Evolutionary conservation across 208 protist species (phyloP), one percentile per base, ranked within the genome.

Genomic region (Jaenimonas drosophilae): DNA sequence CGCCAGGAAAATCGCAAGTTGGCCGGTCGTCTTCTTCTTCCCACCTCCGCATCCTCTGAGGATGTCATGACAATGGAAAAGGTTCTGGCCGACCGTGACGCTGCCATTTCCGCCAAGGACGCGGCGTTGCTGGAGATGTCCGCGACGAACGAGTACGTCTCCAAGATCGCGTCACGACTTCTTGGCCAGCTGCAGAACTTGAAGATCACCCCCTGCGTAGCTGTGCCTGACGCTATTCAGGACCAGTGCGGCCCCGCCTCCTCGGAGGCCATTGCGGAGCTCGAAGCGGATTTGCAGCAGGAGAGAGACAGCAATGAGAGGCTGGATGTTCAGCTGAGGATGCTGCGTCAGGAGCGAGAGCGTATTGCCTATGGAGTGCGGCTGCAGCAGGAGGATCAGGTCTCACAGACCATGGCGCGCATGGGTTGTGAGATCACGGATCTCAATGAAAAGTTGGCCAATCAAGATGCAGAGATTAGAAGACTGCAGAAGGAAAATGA

Each of bases 61-160:
- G 53, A 54, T 27, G 5, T 41, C 26, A 41, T 42, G 17, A 23
- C 41, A 3, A 38, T 81, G 3, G 70, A 78, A 16, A 48, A 62
- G 44, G 27, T 76, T 44, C 70, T 91, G 42, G 67, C 74, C 58
- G 75, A 83, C 52, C 61, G 66, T 17, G 77, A 91, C 44, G 54
- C 44, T 20, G 64, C 80, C 59, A 64, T 91, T 11, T 58, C 71
- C 44, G 39, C 83, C 14, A 85, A 83, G 64, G 82, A 91, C 39
- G 74, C 84, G 55, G 48, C 80, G 33, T 52, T 91, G 44, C 51
- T 91, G 24, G 82, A 87, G 49, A 80, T 85, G 58, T 64, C 63
- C 32, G 74, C 82, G 6, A 76, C 82, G 71, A 55, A 69, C 44
- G 62, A 91, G 61, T 87, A 82, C 65, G 62, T 84, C 42, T 76